Base-by-base conservation (phyloP, 169 alveolate genomes). In the Plasmodium gallinaceum region DNA sequence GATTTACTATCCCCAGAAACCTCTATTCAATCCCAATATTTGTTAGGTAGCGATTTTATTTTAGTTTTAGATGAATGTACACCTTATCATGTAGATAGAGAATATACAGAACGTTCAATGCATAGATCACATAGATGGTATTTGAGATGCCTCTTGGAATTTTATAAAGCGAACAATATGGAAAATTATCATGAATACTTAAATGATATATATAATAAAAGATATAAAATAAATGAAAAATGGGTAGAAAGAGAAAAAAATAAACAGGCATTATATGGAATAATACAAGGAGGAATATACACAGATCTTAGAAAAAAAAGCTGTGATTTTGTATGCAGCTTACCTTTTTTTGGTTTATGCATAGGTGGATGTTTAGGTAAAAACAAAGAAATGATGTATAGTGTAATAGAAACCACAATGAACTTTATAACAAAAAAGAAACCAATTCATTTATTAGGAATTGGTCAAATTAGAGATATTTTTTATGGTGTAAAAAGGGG, bases 361-460 rank as follows among this genome's bases (percentile, higher is more conserved):
- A 98, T 99, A 22, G 99, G 99, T 2, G 99, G 99, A 2, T 96
- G 98, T 57, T 96, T 98, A 12, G 89, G 89, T 20, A 64, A 61
- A 37, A 58, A 76, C 26, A 76, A 76, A 69, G 68, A 76, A 20
- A 76, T 76, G 89, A 76, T 76, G 89, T 76, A 76, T 54, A 46
- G 65, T 16, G 89, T 76, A 8, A 76, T 76, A 12, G 57, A 76
- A 39, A 26, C 32, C 10, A 76, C 89, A 14, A 76, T 97, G 26
- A 94, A 88, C 12, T 90, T 94, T 76, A 69, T 76, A 54, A 14
- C 16, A 26, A 24, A 3, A n/a, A 54, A 54, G 3, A 96, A 95
- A 57, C 98, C 99, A 32, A 95, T 99, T 88, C 98, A 99, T 92
- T 96, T 98, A 66, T 98, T 99, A 99, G 99, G 99, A 0, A 98